A percentile compares a stretch with the other conserved stretches of the same genome.
phyloP scores from a whole-genome alignment of 225 moss, liverwort and hornwort genomes.

The Pseudisothecium myosuroides region DNA sequence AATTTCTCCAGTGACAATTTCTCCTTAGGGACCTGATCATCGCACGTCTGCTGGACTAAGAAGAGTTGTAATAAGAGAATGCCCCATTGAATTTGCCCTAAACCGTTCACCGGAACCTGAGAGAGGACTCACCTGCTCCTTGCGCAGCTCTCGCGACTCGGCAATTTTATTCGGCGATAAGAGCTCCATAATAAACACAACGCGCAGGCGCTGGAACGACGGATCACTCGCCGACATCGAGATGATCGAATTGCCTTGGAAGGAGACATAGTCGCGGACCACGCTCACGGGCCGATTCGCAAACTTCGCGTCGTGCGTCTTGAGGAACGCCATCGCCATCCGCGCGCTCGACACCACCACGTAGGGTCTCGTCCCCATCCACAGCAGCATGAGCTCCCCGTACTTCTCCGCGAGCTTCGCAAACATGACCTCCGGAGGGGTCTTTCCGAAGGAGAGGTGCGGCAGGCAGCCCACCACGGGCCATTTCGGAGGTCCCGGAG shows the following conservation, averaged over 20 bases:
- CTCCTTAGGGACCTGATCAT: neutral
- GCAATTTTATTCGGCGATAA: constrained; percentile 35
- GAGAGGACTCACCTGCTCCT: constrained; percentile 17
- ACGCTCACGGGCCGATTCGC: constrained; percentile 22
- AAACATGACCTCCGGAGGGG: constrained; percentile 22
- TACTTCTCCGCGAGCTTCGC: constrained; percentile 23
- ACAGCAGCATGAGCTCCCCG: constrained; percentile 27
- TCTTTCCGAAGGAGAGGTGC: neutral
- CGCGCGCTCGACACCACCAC: constrained; percentile 32
- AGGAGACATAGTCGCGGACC: constrained; percentile 9
- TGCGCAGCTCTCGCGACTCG: constrained; percentile 4
- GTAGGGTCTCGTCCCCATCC: constrained; percentile 32
- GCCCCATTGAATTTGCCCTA: neutral
- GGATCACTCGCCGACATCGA: constrained; percentile 28
- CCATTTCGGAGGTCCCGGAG: constrained; percentile 36
- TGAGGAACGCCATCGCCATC: constrained; percentile 38
- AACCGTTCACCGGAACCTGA: neutral
- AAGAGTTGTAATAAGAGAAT: neutral
- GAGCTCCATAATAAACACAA: constrained; percentile 24
- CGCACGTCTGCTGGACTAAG: neutral
- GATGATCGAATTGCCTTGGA: constrained; percentile 23
- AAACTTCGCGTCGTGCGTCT: constrained; percentile 28
- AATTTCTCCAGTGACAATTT: neutral
- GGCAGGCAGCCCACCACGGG: constrained; percentile 29
- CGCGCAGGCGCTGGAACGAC: constrained; percentile 7